phyloP scores from a whole-genome alignment of 805 yeast genomes.

The Cyberlindnera americana region DNA sequence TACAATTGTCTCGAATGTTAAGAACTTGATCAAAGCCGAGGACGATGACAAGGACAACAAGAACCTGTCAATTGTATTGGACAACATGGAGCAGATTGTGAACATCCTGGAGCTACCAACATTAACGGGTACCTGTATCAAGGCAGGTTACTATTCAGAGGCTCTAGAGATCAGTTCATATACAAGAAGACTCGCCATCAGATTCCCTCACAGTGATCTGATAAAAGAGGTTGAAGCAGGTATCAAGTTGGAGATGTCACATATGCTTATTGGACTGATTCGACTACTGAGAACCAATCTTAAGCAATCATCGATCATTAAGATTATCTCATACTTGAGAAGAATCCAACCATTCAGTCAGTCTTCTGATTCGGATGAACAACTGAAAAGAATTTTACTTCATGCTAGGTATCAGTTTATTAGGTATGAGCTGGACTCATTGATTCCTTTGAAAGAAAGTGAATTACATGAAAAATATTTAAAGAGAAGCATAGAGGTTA shows the following conservation, averaged over 20 bases:
- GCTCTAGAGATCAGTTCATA: constrained; percentile 81
- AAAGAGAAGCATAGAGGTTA: constrained; percentile 76
- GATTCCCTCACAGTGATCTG: constrained; percentile 60
- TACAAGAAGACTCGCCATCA: constrained; percentile 59
- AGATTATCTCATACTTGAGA: constrained; percentile 71
- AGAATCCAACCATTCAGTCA: constrained; percentile 55
- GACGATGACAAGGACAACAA: constrained; percentile 13
- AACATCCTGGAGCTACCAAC: constrained; percentile 85
- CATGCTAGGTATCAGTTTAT: constrained; percentile 70
- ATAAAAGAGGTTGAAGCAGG: constrained; percentile 48
- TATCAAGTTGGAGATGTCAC: constrained; percentile 52
- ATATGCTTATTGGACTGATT: constrained; percentile 70
- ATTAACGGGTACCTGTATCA: constrained; percentile 75
- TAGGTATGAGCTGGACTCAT: constrained; percentile 51
- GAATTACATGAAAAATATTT: constrained; percentile 57
- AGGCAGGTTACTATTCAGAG: constrained; percentile 83
- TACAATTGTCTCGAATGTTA: constrained; percentile 22
- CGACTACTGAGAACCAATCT: constrained; percentile 68
- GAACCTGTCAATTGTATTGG: constrained; percentile 40
- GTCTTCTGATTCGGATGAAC: constrained; percentile 24
- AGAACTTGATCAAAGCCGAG: constrained; percentile 17
- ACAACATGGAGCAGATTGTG: constrained; percentile 65
- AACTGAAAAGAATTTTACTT: constrained; percentile 55
- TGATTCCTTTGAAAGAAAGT: constrained; percentile 51
- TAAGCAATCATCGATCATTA: constrained; percentile 74